Conservation (phyloP, 23 red algal species). For the Cyanidium caldarium region DNA sequence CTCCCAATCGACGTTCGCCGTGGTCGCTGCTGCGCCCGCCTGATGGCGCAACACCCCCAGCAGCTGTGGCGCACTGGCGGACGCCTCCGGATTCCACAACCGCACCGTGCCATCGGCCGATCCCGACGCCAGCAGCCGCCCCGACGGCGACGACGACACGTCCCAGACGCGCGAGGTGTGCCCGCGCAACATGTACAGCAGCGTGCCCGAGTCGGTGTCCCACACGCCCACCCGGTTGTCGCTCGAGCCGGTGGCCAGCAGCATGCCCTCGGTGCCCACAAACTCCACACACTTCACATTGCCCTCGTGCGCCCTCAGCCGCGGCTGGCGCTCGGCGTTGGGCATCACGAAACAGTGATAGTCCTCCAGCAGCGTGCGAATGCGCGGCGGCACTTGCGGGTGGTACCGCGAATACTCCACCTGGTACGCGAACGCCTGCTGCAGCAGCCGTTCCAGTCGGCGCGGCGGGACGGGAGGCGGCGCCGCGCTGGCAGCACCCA, state of each 20-base stretch:
- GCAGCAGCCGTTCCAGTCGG: slow-evolving; percentile 47
- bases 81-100: slow-evolving; percentile 37
- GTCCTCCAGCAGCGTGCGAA: slow-evolving; percentile 74
- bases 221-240: slow-evolving; percentile 70
- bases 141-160: slow-evolving; percentile 40
- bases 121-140: slow-evolving; percentile 42
- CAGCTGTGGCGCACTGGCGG: too few species aligned
- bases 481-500: neutral
- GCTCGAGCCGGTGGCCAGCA: slow-evolving; percentile 61
- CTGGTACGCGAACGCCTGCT: slow-evolving; percentile 84
- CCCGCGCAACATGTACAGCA: slow-evolving; percentile 25
- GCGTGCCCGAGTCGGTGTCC: slow-evolving; percentile 24
- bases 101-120: slow-evolving; percentile 66
- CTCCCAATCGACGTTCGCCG: too few species aligned
- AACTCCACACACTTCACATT: slow-evolving; percentile 82
- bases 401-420: slow-evolving; percentile 46
- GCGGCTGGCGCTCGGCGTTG: slow-evolving; percentile 29
- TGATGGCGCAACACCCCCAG: too few species aligned
- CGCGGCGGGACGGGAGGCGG: slow-evolving; percentile 30
- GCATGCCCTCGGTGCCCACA: slow-evolving; percentile 53
- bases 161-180: slow-evolving; percentile 92
- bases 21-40: too few species aligned
- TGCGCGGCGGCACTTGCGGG: slow-evolving; percentile 49
- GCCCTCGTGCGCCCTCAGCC: slow-evolving; percentile 41
- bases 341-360: slow-evolving; percentile 79